Evolutionary conservation across 352 stramenopile species (phyloP), one percentile per base, ranked within the genome.

Genomic region (Globisporangium lucens): DNA sequence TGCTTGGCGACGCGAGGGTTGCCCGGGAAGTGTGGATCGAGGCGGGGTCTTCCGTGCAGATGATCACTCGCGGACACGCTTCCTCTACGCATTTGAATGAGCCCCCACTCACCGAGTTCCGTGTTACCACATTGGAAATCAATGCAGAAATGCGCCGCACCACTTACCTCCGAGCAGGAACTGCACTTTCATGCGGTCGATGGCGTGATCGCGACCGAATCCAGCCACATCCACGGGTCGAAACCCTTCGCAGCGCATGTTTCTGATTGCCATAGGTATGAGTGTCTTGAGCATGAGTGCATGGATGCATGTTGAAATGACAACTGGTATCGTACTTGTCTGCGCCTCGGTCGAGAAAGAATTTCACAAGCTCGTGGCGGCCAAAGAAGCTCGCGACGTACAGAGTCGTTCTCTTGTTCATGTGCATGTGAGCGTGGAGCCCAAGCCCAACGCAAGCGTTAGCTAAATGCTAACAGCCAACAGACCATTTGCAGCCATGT

Each of bases 351-450:
- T 61, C 24, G 27, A 91, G 56, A 59, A 93, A 69, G 10, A 80
- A 53, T 57, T 71, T 69, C 17, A 90, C 80, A 35, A 88, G 69
- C 36, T 89, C 76, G 38, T 79, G 67, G 2, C 80, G 77, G 0
- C 73, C 75, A 41, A 90, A 89, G 70, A 89, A 90, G 67, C 82
- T 90, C 3, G 85, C 81, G n/a, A 88, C 65, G 35, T 90, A 89
- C 66, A 93, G 65, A 17, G 80, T 69, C 4, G 81, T 90, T 46
- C 82, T 70, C 80, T 92, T 92, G 60, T 20, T 8, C 9, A 33
- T n/a, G 10, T 12, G 5, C 12, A 6, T 46, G 9, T 1, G 38
- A 2, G 38, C 15, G 38, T 46, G 12, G 10, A 6, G 38, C 4
- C 38, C 38, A 46, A 4, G 38, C 13, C 38, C 38, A 46, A 20